Conservation (phyloP, 2,329 filamentous ascomycete genomes). For the Acrodontium crateriforme region DNA sequence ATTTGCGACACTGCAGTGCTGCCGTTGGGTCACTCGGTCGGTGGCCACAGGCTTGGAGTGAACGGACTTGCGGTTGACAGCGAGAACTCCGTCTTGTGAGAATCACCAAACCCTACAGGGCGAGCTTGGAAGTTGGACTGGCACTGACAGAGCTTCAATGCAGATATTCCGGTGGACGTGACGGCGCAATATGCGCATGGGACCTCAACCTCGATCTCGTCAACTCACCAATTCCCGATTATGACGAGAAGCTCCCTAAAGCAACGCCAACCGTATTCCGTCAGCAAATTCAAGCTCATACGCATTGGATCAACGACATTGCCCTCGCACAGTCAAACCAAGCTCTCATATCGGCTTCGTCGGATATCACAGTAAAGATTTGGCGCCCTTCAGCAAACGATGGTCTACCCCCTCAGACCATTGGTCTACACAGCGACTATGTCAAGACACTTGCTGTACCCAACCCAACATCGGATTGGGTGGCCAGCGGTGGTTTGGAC, state of each 20-base stretch:
- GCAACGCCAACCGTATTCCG: slow-evolving; percentile 39
- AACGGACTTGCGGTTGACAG: slow-evolving; percentile 85
- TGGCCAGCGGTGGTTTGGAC: slow-evolving; percentile 86
- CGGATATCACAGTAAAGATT: slow-evolving; percentile 84
- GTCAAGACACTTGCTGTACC: slow-evolving; percentile 87
- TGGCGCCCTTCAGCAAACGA: slow-evolving; percentile 65
- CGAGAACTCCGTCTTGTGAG: slow-evolving; percentile 74
- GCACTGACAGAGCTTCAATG: too few relatives aligned
- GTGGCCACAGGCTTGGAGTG: slow-evolving; percentile 79
- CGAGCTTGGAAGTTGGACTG: too few relatives aligned
- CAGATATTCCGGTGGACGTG: slow-evolving; percentile 90
- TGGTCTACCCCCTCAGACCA: slow-evolving; percentile 55
- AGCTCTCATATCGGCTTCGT: slow-evolving; percentile 76
- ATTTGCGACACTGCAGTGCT: slow-evolving; percentile 39
- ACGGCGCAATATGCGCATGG: slow-evolving; percentile 94
- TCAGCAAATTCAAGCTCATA: slow-evolving; percentile 65
- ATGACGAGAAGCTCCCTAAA: slow-evolving; percentile 20
- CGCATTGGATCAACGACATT: slow-evolving; percentile 94
- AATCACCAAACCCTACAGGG: slow-evolving; percentile 1
- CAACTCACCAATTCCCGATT: slow-evolving; percentile 20
- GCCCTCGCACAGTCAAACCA: slow-evolving; percentile 63
- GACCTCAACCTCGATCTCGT: slow-evolving; percentile 62
- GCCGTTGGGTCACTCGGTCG: slow-evolving; percentile 54
- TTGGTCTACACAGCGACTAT: slow-evolving; percentile 90
- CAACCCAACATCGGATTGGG: slow-evolving; percentile 58